Conservation (phyloP, 1,284 basidiomycete genomes). For the Rhodotorula sp. region DNA sequence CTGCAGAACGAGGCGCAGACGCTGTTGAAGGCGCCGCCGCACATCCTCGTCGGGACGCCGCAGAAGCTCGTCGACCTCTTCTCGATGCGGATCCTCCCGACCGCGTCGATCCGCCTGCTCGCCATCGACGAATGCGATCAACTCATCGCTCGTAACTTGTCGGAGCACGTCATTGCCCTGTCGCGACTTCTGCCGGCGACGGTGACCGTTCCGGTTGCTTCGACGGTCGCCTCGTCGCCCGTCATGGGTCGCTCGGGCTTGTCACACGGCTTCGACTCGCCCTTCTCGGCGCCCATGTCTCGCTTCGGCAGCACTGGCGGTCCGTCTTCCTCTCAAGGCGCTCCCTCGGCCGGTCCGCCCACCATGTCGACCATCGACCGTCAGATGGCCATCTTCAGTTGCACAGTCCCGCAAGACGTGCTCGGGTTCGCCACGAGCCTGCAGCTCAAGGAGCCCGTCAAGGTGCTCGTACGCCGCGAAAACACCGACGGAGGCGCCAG, state of each 20-base stretch:
- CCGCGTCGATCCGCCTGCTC: conserved; percentile 81
- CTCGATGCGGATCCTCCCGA: conserved; percentile 69
- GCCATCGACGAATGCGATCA: conserved; percentile 98
- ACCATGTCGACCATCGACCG: conserved; percentile 62
- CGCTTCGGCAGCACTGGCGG: conserved; percentile 18
- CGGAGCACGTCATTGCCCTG: conserved; percentile 90
- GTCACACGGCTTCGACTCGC: conserved; percentile 30
- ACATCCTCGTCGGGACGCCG: conserved; percentile 93
- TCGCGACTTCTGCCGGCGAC: conserved; percentile 77
- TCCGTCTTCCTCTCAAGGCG: conserved; percentile 16
- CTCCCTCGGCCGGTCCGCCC: conserved; percentile 37
- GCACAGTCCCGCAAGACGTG: conserved; percentile 81
- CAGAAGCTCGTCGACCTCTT: conserved; percentile 93
- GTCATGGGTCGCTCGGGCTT: conserved; percentile 20
- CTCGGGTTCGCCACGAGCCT: conserved; percentile 82
- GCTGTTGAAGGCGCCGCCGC: conserved; percentile 84
- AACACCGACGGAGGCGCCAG: conserved; percentile 51
- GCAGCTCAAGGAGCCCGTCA: conserved; percentile 87
- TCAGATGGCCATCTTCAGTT: conserved; percentile 89
- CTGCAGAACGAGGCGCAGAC: conserved; percentile 69
- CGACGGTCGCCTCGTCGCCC: conserved; percentile 10
- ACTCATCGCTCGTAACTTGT: conserved; percentile 90
- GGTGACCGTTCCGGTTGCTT: conserved; percentile 2
- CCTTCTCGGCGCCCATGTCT: conserved; percentile 18
- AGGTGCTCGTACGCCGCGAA: conserved; percentile 93